Conservation (phyloP, 306 rosid genomes). For the Erythrophleum fordii region DNA sequence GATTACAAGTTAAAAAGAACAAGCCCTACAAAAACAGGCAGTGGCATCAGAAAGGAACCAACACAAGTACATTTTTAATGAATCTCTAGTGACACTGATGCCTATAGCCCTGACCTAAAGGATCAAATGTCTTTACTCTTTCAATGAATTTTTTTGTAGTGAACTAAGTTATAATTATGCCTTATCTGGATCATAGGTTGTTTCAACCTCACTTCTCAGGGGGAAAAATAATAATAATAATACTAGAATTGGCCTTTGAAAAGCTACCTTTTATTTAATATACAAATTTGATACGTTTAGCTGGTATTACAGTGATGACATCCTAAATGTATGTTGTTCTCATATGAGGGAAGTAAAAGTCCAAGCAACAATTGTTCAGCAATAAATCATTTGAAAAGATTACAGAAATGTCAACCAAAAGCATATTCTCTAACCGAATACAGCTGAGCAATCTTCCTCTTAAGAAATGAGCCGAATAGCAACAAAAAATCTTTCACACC, state of each 20-base stretch:
- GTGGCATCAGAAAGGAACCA: constrained; percentile 18
- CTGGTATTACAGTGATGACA: not conserved
- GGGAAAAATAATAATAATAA: no score
- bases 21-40: not conserved
- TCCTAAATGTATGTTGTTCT: not conserved
- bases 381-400: not conserved
- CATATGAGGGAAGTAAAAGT: not conserved
- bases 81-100: not conserved
- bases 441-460: constrained; percentile 32
- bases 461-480: constrained; percentile 19
- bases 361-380: not conserved
- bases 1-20: constrained; percentile 31
- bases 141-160: not conserved
- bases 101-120: not conserved
- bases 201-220: not conserved
- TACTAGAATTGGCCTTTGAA: not conserved
- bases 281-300: not conserved
- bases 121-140: not conserved
- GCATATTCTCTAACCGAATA: not conserved
- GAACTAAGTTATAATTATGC: not conserved
- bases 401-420: constrained; percentile 6
- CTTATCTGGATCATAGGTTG: not conserved
- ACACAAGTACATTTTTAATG: not conserved
- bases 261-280: not conserved
- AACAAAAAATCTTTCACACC: not conserved